Evolutionary conservation across 139 green algal genomes (phyloP).

Genomic region (Gonium pectorale): DNA sequence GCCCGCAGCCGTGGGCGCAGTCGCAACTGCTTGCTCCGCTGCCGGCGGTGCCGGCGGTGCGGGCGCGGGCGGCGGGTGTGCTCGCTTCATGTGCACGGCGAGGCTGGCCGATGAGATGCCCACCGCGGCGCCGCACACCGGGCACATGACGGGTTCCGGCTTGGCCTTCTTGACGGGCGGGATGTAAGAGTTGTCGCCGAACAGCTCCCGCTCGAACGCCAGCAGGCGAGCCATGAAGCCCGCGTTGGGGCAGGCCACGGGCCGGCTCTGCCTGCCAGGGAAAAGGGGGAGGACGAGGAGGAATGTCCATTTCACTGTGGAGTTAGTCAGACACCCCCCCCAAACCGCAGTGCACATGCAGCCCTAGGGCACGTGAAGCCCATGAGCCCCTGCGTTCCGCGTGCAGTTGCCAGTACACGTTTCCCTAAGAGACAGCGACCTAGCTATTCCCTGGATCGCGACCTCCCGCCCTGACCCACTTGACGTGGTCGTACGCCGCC

Average conservation of each 20-base stretch:
- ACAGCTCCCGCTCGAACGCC: slow-evolving; percentile 73
- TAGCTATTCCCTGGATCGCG: too few species aligned
- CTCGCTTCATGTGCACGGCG: slow-evolving; percentile 74
- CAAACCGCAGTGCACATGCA: too few species aligned
- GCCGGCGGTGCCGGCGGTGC: background rate
- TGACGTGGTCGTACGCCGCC: slow-evolving; percentile 65
- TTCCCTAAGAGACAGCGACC: too few species aligned
- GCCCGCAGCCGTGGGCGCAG: too few species aligned
- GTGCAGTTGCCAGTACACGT: too few species aligned
- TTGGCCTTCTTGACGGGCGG: slow-evolving; percentile 71
- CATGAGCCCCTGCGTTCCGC: too few species aligned
- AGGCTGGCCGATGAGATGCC: slow-evolving; percentile 79
- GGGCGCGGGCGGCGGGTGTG: slow-evolving; percentile 60
- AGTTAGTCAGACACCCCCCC: too few species aligned
- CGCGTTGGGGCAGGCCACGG: slow-evolving; percentile 81
- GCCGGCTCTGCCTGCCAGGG: slow-evolving; percentile 53
- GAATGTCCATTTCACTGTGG: too few species aligned
- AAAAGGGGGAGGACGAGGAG: background rate
- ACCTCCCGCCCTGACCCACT: slow-evolving; percentile 30
- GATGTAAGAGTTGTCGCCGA: slow-evolving; percentile 69
- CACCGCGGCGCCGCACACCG: slow-evolving; percentile 71
- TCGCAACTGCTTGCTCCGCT: too few species aligned
- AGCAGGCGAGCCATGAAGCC: slow-evolving; percentile 83
- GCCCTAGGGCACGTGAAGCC: too few species aligned
- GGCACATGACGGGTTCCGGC: slow-evolving; percentile 76